phyloP scores from a whole-genome alignment of 768 basidiomycete genomes.

The Ramaria sp. region DNA sequence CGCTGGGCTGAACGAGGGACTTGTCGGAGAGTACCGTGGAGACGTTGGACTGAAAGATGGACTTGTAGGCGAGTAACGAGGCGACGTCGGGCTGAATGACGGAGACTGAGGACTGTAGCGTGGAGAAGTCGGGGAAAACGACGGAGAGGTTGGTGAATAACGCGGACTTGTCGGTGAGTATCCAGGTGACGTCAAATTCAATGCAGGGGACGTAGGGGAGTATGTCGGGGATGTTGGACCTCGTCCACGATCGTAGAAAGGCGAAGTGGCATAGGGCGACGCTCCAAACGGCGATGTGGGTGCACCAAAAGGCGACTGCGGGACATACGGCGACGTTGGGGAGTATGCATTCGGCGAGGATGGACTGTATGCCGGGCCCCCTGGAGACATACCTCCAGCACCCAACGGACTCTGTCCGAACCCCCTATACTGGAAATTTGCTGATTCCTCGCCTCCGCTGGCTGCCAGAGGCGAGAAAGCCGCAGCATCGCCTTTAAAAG shows the following conservation, averaged over 20 bases:
- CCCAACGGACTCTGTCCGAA: constrained; percentile 83
- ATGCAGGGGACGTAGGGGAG: constrained; percentile 78
- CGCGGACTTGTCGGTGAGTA: constrained; percentile 61
- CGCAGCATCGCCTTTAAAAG: constrained; percentile 76
- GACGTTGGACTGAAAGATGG: constrained; percentile 88
- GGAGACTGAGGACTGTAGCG: constrained; percentile 85
- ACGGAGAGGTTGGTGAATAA: constrained; percentile 79
- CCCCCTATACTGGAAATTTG: constrained; percentile 61
- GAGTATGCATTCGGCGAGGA: constrained; percentile 86
- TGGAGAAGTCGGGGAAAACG: constrained; percentile 79
- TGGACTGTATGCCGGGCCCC: constrained; percentile 76
- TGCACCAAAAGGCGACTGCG: constrained; percentile 64
- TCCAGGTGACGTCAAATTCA: constrained; percentile 72
- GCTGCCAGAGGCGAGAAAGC: constrained; percentile 93
- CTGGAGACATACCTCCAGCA: constrained; percentile 79
- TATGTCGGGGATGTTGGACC: constrained; percentile 72
- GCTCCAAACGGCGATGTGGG: constrained; percentile 76
- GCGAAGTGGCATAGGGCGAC: constrained; percentile 77
- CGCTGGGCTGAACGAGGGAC: constrained; percentile 87
- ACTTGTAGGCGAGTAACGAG: constrained; percentile 80
- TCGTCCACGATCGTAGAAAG: constrained; percentile 62
- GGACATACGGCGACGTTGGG: constrained; percentile 83
- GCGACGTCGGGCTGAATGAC: constrained; percentile 84
- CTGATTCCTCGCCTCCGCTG: constrained; percentile 74
- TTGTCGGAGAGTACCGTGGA: constrained; percentile 81